Percentiles rank a stretch among this genome's conserved stretches.
These are phyloP conservation scores for Arthrobotrys megalospora DNA, from an alignment of 2,329 filamentous ascomycete species.

Conservation along the genomic window DNA sequence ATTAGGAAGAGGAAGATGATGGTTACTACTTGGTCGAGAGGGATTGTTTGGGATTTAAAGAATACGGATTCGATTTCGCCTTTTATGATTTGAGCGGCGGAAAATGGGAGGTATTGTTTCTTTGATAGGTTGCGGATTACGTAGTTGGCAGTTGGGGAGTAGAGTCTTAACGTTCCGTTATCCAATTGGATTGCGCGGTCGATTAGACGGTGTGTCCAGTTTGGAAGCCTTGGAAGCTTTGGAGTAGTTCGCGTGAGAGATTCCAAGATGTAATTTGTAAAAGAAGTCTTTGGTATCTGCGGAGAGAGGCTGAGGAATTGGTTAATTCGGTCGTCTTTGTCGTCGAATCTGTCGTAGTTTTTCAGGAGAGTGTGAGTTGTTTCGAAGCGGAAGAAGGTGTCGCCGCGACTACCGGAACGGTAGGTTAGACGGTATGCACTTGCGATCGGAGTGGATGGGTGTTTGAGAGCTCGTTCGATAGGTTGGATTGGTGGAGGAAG, in stretches of 20 bases:
- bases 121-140: constrained; percentile 26
- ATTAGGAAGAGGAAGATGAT: constrained; percentile 47
- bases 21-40: constrained; percentile 13
- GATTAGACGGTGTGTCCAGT: constrained; percentile 17
- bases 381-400: constrained; percentile 19
- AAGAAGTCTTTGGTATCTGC: neutral
- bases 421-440: constrained; percentile 11
- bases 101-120: constrained; percentile 39
- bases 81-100: neutral
- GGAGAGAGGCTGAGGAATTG: neutral
- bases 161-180: constrained; percentile 10
- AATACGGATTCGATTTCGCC: constrained; percentile 35
- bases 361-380: constrained; percentile 12
- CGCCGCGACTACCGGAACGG: neutral
- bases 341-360: constrained; percentile 26
- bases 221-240: constrained; percentile 20
- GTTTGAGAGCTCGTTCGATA: neutral
- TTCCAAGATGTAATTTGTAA: neutral
- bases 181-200: constrained; percentile 13
- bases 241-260: neutral
- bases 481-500: constrained; percentile 7
- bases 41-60: neutral
- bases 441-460: neutral
- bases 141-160: constrained; percentile 17
- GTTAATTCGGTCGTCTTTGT: neutral